A percentile compares a stretch with the other conserved stretches of the same genome.
Evolutionary conservation across 2,329 filamentous ascomycete genomes (phyloP).

Genomic region (Fusarium neocosmosporiellum): DNA sequence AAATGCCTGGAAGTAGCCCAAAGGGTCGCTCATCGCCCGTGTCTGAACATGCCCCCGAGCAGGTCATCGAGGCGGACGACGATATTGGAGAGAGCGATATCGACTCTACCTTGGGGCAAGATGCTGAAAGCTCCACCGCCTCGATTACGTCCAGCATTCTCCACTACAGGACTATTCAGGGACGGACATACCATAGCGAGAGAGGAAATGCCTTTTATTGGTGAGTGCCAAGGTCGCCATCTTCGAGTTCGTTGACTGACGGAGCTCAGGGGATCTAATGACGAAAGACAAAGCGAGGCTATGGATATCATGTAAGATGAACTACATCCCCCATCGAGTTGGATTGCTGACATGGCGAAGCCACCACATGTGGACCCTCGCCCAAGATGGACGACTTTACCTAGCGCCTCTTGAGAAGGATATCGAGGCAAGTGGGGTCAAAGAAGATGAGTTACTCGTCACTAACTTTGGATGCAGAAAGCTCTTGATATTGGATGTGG

Average conservation of each 20-base stretch:
- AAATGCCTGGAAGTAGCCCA: not conserved
- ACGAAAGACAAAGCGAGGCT: slow-evolving; percentile 16
- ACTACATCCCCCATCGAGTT: no score
- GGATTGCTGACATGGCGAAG: not conserved
- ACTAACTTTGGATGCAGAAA: not conserved
- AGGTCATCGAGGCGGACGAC: slow-evolving; percentile 8
- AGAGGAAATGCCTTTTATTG: slow-evolving; percentile 5
- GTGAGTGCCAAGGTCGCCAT: not conserved
- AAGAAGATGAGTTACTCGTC: accelerated
- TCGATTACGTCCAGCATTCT: slow-evolving; percentile 3
- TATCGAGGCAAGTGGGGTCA: not conserved
- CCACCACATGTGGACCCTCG: slow-evolving; percentile 8
- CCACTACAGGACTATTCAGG: not conserved
- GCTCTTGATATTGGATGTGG: slow-evolving; percentile 21
- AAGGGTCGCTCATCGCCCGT: not conserved
- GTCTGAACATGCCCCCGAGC: not conserved
- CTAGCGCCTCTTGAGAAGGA: slow-evolving; percentile 5
- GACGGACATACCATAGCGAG: not conserved
- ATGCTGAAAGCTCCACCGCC: slow-evolving; percentile 1
- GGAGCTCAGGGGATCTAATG: slow-evolving; percentile 8
- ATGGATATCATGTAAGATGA: slow-evolving; percentile 11
- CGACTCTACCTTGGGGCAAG: not conserved
- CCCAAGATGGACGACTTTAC: slow-evolving; percentile 5
- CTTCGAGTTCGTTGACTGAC: not conserved
- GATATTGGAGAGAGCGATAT: not conserved